Base-by-base conservation (phyloP, 1,284 basidiomycete species). In the Ceratobasidium sp. region DNA sequence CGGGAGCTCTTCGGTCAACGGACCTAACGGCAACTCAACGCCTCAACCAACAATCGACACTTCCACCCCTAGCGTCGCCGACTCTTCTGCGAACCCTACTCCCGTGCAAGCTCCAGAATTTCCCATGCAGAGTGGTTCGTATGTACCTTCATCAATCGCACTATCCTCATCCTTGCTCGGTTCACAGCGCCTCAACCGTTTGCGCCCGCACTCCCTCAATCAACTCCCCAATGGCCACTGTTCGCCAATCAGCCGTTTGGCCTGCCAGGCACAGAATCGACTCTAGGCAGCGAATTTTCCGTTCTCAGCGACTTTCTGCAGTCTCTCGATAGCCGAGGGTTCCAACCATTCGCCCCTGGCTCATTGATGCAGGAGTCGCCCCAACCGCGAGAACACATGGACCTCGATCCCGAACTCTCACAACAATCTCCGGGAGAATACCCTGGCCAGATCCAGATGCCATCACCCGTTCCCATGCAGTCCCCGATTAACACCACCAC, bases 291-390 rank as follows among this genome's bases (percentile, higher is more conserved):
- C 79, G 92, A 94, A 79, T 93, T 94, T 79, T 91, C 92, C 3
- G 89, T 92, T 49, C 85, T 93, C 69, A 94, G 93, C 39, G 92
- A 95, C 79, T 94, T 94, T 81, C 85, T 95, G 22, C 90, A 92
- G 79, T 91, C 88, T 0, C 84, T 93, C 13, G 92, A 92, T 79
- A 90, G 92, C 68, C 87, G 66, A 24, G 66, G 66, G 19, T 58
- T 69, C 53, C 66, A 56, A 87, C 6, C 85, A 88, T 0, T 92
- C 91, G 83, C 91, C 91, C 79, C 66, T 7, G 53, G 53, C 27
- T 56, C 66, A n/a, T 6, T 69, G 27, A 43, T 69, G 29, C 66
- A 69, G 31, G 66, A 69, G 11, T 54, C 66, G 19, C 66, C 66
- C 24, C 66, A 69, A 46, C 8, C 51, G 37, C 66, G 53, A 46